phyloP scores from a whole-genome alignment of 2,329 filamentous ascomycete genomes.

The Penicillium decumbens region DNA sequence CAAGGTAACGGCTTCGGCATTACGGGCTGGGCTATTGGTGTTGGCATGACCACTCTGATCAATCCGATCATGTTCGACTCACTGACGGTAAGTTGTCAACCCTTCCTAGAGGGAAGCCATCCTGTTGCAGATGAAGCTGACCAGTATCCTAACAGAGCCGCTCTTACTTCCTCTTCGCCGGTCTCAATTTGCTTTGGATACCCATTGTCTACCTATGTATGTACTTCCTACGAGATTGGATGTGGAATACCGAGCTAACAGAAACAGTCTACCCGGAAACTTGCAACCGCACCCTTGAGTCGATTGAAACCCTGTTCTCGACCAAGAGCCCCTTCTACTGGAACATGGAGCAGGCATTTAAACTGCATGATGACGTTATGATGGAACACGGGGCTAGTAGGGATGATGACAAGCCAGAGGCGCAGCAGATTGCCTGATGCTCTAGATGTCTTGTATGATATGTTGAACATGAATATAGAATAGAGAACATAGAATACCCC shows the following conservation, averaged over 20 bases:
- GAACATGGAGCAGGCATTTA: conserved; percentile 45
- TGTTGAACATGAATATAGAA: no score
- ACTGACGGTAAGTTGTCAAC: conserved; percentile 11
- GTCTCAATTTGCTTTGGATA: conserved; percentile 50
- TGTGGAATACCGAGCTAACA: conserved; percentile 2
- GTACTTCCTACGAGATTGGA: neutral
- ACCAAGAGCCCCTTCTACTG: conserved; percentile 44
- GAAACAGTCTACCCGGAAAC: conserved; percentile 50
- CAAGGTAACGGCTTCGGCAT: conserved; percentile 58
- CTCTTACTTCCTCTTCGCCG: conserved; percentile 52
- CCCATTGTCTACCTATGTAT: conserved; percentile 47
- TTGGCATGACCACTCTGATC: conserved; percentile 52
- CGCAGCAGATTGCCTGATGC: neutral
- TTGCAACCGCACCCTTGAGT: conserved; percentile 48
- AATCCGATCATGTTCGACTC: conserved; percentile 45
- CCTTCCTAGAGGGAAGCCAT: no score
- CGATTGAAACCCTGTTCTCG: conserved; percentile 50
- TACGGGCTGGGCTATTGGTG: conserved; percentile 56
- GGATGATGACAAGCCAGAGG: neutral
- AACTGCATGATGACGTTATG: conserved; percentile 31
- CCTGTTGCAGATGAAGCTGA: conserved; percentile 1
- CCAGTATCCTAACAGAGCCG: conserved; percentile 29
- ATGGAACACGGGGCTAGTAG: conserved; percentile 7
- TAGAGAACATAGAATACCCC: no score
- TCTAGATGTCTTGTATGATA: no score